Percentiles rank a stretch among this genome's conserved stretches.
Evolutionary conservation across 1,284 basidiomycete species (phyloP).

Genomic region (Cutaneotrichosporon sp.): DNA sequence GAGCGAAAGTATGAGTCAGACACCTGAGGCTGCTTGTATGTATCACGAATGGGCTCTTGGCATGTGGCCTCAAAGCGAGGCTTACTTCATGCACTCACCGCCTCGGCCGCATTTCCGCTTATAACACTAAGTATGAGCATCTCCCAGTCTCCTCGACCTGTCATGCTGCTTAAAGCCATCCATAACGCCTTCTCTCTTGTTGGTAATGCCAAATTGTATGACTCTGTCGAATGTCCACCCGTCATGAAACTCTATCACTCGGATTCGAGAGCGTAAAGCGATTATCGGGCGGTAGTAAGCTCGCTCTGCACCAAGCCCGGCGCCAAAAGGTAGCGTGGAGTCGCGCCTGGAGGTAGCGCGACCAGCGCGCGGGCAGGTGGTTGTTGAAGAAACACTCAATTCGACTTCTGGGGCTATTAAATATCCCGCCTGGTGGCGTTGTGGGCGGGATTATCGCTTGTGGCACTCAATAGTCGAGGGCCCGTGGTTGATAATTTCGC

Average conservation of each 20-base stretch:
- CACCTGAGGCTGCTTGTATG: no score
- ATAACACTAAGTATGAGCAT: no score
- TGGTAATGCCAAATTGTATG: no score
- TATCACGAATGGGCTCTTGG: no score
- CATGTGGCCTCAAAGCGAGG: no score
- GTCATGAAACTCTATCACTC: slow-evolving; percentile 20
- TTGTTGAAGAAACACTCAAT: slow-evolving; percentile 2
- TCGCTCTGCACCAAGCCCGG: slow-evolving; percentile 16
- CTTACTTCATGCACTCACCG: no score
- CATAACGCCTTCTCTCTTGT: no score
- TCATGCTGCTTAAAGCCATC: not conserved
- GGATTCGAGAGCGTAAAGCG: slow-evolving; percentile 10
- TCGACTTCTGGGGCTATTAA: not conserved
- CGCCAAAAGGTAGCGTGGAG: slow-evolving; percentile 2
- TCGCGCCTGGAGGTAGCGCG: not conserved
- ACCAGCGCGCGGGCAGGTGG: slow-evolving; percentile 6
- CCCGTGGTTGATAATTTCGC: no score
- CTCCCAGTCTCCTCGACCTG: no score
- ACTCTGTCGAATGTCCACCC: slow-evolving; percentile 22
- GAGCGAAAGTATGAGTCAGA: no score
- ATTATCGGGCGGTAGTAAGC: slow-evolving; percentile 20
- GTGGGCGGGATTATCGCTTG: not conserved
- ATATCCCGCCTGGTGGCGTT: not conserved
- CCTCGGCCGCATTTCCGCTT: no score
- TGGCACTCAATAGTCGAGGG: not conserved